These are phyloP conservation scores for Globisporangium spinosum DNA, from an alignment of 352 stramenopile genomes.

Conservation along the genomic window DNA sequence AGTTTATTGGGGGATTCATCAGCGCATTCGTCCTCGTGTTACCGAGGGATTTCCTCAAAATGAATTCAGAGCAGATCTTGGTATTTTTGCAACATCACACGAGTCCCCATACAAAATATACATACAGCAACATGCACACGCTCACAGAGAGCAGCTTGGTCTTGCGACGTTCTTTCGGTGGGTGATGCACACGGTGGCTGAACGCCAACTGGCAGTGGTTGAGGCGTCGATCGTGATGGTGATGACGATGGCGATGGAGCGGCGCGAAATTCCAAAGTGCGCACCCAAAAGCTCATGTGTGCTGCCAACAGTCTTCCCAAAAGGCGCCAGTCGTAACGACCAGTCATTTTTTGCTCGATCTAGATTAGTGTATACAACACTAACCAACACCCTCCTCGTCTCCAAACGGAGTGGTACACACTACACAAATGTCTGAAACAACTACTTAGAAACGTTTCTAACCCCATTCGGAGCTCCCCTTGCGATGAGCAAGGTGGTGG, in stretches of 20 bases:
- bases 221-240: no score
- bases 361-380: neutral
- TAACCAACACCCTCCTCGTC: neutral
- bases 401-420: neutral
- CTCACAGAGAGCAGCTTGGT: neutral
- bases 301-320: neutral
- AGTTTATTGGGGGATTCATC: constrained; percentile 33
- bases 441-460: constrained; percentile 10
- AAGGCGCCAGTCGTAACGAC: neutral
- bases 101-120: constrained; percentile 22
- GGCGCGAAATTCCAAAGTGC: constrained; percentile 2
- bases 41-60: constrained; percentile 79
- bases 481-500: constrained; percentile 3
- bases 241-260: neutral
- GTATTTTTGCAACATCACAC: constrained; percentile 73
- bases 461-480: neutral
- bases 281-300: neutral
- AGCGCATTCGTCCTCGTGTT: constrained; percentile 74
- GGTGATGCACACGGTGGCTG: no score
- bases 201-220: neutral
- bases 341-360: neutral
- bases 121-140: neutral
- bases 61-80: constrained; percentile 83
- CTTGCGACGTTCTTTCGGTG: no score
- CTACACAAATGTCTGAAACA: neutral